These are phyloP conservation scores for Fusarium compactum DNA, from an alignment of 2,329 filamentous ascomycete species.

Conservation along the genomic window DNA sequence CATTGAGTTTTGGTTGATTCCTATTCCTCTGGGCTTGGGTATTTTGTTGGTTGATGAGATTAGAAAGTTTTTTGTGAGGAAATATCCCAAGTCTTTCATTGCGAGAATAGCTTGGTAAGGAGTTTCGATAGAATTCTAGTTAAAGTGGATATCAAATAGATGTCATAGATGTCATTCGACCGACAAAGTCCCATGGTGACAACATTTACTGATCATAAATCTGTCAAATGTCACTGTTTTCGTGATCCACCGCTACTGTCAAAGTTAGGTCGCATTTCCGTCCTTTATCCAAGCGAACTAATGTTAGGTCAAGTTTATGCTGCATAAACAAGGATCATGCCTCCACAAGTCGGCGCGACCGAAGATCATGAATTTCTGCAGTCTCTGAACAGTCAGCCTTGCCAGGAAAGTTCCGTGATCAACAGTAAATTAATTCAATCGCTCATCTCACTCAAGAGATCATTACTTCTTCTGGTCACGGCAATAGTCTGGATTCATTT, in stretches of 20 bases:
- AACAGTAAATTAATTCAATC: not conserved
- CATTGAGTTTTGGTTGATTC: slow-evolving; percentile 65
- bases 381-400: not conserved
- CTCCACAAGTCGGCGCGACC: not conserved
- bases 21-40: slow-evolving; percentile 62
- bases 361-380: not conserved
- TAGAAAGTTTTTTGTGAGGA: slow-evolving; percentile 62
- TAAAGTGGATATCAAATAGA: not conserved
- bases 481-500: not conserved
- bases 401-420: not conserved
- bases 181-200: not conserved
- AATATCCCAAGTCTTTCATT: slow-evolving; percentile 58
- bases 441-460: not conserved
- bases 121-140: not conserved
- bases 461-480: not conserved
- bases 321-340: not conserved
- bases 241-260: not conserved
- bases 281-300: not conserved
- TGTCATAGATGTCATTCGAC: not conserved
- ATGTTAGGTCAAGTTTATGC: not conserved
- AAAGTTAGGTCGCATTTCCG: not conserved
- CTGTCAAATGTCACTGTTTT: not conserved
- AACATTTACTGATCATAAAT: not conserved
- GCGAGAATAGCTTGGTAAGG: slow-evolving; percentile 63
- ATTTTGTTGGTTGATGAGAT: slow-evolving; percentile 65